A percentile compares a stretch with the other conserved stretches of the same genome.
Conservation (phyloP, 2,329 filamentous ascomycete genomes). For the Orbilia javanica region DNA sequence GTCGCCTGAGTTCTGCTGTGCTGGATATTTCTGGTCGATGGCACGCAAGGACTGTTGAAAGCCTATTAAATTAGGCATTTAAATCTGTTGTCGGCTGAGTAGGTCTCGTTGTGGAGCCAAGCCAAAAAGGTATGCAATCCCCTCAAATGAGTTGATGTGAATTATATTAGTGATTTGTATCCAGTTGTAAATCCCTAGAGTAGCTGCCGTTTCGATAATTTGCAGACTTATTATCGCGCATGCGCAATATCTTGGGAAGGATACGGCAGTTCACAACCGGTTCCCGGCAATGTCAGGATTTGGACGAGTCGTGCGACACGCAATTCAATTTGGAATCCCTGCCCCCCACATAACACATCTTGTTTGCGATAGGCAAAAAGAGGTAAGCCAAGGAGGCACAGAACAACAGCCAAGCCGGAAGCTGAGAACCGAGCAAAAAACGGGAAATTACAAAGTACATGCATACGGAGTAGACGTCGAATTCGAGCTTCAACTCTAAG, state of each 20-base stretch:
- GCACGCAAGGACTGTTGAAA: no score
- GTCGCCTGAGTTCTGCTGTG: no score
- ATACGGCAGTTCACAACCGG: background rate
- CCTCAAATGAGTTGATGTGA: no score
- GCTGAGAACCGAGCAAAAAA: slow-evolving; percentile 17
- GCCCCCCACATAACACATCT: background rate
- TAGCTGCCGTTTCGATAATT: background rate
- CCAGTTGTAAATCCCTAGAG: background rate
- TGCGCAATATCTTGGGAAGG: background rate
- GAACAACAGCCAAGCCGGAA: slow-evolving; percentile 37
- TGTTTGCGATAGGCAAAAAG: slow-evolving; percentile 10
- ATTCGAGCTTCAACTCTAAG: background rate
- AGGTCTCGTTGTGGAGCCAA: no score
- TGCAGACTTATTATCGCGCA: background rate
- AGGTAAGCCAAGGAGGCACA: slow-evolving; percentile 23
- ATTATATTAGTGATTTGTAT: no score
- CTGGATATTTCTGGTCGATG: no score
- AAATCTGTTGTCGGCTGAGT: no score
- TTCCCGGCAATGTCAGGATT: slow-evolving; percentile 6
- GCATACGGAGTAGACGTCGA: background rate
- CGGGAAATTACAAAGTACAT: background rate
- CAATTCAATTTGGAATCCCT: slow-evolving; percentile 17
- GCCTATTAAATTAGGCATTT: no score
- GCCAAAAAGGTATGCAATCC: no score
- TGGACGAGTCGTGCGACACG: slow-evolving; percentile 9